Base-by-base conservation (phyloP, 345 rosid genomes). In the Brassica carinata region DNA sequence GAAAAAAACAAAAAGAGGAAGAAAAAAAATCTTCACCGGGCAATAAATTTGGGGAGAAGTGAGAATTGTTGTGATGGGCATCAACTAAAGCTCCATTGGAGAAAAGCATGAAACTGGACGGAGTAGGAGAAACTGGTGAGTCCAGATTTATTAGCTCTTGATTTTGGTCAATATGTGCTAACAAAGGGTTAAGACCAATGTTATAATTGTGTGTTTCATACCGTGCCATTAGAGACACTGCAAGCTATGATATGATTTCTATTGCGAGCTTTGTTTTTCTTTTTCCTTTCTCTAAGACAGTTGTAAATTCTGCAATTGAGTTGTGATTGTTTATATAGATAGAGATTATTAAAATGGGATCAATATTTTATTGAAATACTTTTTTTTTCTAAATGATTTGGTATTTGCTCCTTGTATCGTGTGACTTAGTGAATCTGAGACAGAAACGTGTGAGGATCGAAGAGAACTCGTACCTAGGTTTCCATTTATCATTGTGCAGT, bases 1-100 rank as follows among this genome's bases (percentile, higher is more conserved):
- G 14, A 15, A 23, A 23, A 55, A 53, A 3, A 57, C 58, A 31
- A 63, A 23, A 31, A 8, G 7, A 34, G 7, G 31, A 69, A 17
- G 19, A 62, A 5, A 23, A 23, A 23, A 62, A 2, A 0, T 19
- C 5, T 15, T 68, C 57, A 78, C 81, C 69, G 15, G 63, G 67
- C 8, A 75, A 4, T 61, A 84, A 79, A 69, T 75, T 84, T 15
- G 67, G 66, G 34, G 74, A 74, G 19, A 81, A 27, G 33, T 78
- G 83, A 34, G 78, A 71, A 15, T 10, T 74, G 9, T 74, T 71
- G 36, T 75, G 73, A 29, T 74, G 81, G 17, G 77, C 34, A 69
- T 67, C 77, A 66, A 58, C 81, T 67, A 81, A 68, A 79, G 67
- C 75, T 68, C 84, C 72, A 68, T 75, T 64, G 27, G 90, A 81